Evolutionary conservation across 495 filamentous ascomycete species (phyloP).

Genomic region (Hypoxylon rickii): DNA sequence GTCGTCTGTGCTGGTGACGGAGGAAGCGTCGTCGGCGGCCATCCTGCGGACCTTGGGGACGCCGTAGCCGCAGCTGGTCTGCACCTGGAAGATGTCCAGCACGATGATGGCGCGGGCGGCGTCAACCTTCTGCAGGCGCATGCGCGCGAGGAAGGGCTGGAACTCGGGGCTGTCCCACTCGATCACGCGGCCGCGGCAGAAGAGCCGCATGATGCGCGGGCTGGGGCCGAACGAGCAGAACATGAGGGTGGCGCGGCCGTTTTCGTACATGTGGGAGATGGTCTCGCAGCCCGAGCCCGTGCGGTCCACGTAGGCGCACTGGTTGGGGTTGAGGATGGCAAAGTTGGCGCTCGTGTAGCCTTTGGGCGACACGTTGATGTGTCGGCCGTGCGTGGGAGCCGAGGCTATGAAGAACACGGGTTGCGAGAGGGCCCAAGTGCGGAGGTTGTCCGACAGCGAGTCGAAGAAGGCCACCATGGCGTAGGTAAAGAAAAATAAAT

Average conservation of each 20-base stretch:
- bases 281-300: constrained; percentile 67
- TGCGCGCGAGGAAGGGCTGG: constrained; percentile 28
- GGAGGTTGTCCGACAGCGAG: constrained; percentile 52
- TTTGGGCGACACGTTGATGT: constrained; percentile 65
- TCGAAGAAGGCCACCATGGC: constrained; percentile 16
- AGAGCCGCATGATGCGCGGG: constrained; percentile 63
- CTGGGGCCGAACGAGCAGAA: constrained; percentile 61
- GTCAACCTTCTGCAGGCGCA: constrained; percentile 38
- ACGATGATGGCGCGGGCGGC: constrained; percentile 60
- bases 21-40: constrained; percentile 16
- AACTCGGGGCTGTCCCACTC: constrained; percentile 47
- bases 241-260: constrained; percentile 64
- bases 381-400: constrained; percentile 54
- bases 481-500: not conserved
- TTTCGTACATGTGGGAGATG: constrained; percentile 64
- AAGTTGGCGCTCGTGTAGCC: constrained; percentile 55
- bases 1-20: constrained; percentile 7
- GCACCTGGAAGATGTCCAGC: constrained; percentile 62
- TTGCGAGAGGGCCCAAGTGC: constrained; percentile 57
- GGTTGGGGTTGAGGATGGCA: constrained; percentile 40
- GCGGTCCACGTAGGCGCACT: constrained; percentile 22
- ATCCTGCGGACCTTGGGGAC: constrained; percentile 50
- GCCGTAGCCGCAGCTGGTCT: constrained; percentile 63
- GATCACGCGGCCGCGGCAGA: too few relatives aligned
- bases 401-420: constrained; percentile 61